These are phyloP conservation scores for Monosporozyma yasuniensis DNA, from an alignment of 805 yeast species.

Conservation along the genomic window DNA sequence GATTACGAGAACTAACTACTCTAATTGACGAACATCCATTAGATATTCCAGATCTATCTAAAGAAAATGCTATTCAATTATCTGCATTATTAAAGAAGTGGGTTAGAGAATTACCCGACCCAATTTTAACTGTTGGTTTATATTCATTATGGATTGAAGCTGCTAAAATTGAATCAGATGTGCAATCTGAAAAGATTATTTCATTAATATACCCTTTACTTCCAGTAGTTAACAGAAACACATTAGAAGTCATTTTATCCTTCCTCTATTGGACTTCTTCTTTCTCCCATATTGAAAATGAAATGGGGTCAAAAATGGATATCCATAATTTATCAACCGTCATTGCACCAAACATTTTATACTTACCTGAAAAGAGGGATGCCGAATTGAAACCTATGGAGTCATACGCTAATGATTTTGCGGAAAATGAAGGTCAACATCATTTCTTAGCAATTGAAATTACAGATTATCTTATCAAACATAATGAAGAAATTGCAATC, in stretches of 20 bases:
- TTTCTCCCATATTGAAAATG: constrained; percentile 86
- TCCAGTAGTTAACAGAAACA: constrained; percentile 74
- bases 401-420: constrained; percentile 33
- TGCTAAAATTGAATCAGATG: constrained; percentile 43
- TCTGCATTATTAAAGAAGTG: constrained; percentile 90
- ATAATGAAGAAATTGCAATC: constrained; percentile 67
- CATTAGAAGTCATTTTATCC: constrained; percentile 74
- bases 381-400: constrained; percentile 18
- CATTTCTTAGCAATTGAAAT: constrained; percentile 89
- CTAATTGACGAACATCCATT: constrained; percentile 67
- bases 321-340: constrained; percentile 92
- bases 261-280: constrained; percentile 95
- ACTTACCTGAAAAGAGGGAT: constrained; percentile 26
- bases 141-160: constrained; percentile 73
- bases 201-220: constrained; percentile 65
- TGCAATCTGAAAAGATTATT: constrained; percentile 42
- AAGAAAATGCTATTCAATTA: constrained; percentile 80
- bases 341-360: constrained; percentile 82
- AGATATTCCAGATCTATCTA: constrained; percentile 57
- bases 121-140: constrained; percentile 66
- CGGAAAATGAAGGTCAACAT: constrained; percentile 48
- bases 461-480: constrained; percentile 70
- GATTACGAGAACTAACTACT: constrained; percentile 63
- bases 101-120: constrained; percentile 86
- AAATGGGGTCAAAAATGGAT: constrained; percentile 91